Conservation (phyloP, 23 red algal species). For the Gracilaria domingensis region DNA sequence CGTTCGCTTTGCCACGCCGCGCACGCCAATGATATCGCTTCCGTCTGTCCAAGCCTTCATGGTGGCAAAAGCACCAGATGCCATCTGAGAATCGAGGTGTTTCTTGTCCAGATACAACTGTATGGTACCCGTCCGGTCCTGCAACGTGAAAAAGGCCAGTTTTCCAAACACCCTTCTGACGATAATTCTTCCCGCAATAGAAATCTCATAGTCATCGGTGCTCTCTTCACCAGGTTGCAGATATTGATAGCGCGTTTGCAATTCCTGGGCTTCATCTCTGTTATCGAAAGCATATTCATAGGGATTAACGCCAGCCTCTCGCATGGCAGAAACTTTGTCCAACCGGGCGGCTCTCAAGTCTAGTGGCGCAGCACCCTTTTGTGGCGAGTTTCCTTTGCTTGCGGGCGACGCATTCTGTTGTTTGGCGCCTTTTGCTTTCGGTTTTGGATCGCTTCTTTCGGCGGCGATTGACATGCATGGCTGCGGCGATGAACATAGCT, state of each 20-base stretch:
- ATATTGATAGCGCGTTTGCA: constrained; percentile 47
- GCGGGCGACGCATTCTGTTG: not conserved
- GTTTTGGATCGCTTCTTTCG: not conserved
- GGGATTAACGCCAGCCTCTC: constrained; percentile 73
- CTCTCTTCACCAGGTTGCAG: constrained; percentile 63
- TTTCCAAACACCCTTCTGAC: constrained; percentile 95
- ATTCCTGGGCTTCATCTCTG: constrained; percentile 40
- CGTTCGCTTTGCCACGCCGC: constrained; percentile 79
- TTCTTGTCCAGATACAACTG: constrained; percentile 98
- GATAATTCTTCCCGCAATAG: constrained; percentile 86
- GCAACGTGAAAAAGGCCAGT: constrained; percentile 94
- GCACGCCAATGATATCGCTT: constrained; percentile 89
- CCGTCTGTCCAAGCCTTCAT: constrained; percentile 89
- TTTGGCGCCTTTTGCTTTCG: not conserved
- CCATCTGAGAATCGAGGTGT: constrained; percentile 72
- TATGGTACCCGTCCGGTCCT: constrained; percentile 86
- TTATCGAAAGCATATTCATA: constrained; percentile 82
- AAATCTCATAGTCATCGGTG: constrained; percentile 51
- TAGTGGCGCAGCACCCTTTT: constrained; percentile 8
- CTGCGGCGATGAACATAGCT: not conserved
- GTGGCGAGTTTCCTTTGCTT: not conserved
- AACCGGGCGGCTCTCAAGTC: constrained; percentile 70
- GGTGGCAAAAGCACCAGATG: constrained; percentile 69
- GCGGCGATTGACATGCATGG: constrained; percentile 11
- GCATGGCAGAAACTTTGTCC: constrained; percentile 86